Evolutionary conservation across 148 eudicot species (phyloP).

Genomic region (Rhododendron molle): DNA sequence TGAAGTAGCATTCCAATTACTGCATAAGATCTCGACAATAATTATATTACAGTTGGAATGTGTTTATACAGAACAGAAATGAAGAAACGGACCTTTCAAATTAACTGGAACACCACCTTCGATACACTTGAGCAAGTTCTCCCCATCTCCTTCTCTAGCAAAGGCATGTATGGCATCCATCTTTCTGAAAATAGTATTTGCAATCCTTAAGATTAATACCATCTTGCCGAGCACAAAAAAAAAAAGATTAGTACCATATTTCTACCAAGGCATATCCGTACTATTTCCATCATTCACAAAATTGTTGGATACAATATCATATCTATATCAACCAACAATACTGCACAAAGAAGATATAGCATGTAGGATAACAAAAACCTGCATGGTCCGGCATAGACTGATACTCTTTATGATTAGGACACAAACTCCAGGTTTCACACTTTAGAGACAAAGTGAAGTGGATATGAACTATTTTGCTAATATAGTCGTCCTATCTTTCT

Average conservation of each 20-base stretch:
- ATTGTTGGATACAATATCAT: not conserved
- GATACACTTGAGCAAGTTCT: slow-evolving; percentile 69
- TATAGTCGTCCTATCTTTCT: not conserved
- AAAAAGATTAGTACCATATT: not conserved
- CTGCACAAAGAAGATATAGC: not conserved
- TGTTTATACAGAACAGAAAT: not conserved
- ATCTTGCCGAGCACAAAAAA: not conserved
- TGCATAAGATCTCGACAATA: not conserved
- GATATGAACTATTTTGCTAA: not conserved
- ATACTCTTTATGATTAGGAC: not conserved
- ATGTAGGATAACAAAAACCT: not conserved
- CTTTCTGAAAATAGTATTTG: slow-evolving; percentile 39
- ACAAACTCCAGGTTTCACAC: not conserved
- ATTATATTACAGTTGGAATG: not conserved
- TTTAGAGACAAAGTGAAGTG: not conserved
- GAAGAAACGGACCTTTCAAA: slow-evolving; percentile 49
- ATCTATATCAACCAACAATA: not conserved
- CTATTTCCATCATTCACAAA: not conserved
- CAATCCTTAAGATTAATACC: slow-evolving; percentile 1
- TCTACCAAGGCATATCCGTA: not conserved
- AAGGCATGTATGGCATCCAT: slow-evolving; percentile 88
- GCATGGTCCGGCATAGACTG: not conserved
- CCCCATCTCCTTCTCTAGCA: slow-evolving; percentile 89
- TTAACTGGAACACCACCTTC: slow-evolving; percentile 67
- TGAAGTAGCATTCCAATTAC: not conserved